phyloP scores from a whole-genome alignment of 768 basidiomycete genomes.

The Termitomyces titanicus region DNA sequence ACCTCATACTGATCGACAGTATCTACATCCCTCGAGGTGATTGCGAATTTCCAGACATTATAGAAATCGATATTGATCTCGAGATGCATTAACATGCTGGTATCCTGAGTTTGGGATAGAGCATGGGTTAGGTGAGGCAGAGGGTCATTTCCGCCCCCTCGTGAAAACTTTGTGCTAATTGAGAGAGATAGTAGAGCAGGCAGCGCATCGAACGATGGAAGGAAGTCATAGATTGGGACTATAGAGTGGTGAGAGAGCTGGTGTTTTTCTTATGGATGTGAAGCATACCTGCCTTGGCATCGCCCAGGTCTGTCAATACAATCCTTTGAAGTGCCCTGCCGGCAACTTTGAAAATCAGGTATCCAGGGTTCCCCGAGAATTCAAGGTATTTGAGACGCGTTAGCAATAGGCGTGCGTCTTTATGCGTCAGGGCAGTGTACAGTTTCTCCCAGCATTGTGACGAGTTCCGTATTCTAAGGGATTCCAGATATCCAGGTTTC shows the following conservation, averaged over 20 bases:
- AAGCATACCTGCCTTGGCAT: not conserved
- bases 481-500: slow-evolving; percentile 2
- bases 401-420: not conserved
- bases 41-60: slow-evolving; percentile 14
- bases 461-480: not conserved
- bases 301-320: not conserved
- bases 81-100: slow-evolving; percentile 3
- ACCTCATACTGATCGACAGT: slow-evolving; percentile 8
- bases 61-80: slow-evolving; percentile 7
- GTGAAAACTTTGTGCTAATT: not conserved
- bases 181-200: not conserved
- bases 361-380: not conserved
- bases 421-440: not conserved
- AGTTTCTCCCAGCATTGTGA: slow-evolving; percentile 1
- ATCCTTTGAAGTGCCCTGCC: not conserved
- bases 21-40: slow-evolving; percentile 10
- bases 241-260: not conserved
- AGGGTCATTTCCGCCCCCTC: not conserved
- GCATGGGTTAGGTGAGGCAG: not conserved
- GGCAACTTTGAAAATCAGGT: not conserved
- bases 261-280: too few relatives aligned
- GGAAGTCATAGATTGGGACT: not conserved
- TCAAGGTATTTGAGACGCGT: not conserved
- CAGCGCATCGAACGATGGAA: not conserved
- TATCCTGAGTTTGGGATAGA: not conserved